Conservation (phyloP, 78 protist genomes). For the Emiliania huxleyi region DNA sequence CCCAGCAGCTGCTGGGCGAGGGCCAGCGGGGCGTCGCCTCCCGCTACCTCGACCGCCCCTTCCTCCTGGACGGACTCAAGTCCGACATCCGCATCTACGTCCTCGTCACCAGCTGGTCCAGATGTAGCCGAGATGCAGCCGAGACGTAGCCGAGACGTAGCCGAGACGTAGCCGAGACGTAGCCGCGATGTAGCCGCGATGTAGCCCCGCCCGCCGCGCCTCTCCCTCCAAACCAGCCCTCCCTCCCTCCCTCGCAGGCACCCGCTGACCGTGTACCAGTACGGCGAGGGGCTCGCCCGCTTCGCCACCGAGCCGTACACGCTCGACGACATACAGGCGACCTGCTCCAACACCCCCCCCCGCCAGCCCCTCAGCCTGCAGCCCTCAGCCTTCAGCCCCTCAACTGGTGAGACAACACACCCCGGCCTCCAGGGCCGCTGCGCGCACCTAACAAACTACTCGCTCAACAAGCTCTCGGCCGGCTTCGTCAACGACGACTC, state of each 20-base stretch:
- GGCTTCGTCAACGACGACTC: neutral
- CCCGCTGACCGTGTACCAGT: conserved; percentile 59
- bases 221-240: too few relatives aligned
- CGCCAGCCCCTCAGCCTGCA: too few relatives aligned
- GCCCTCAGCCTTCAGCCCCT: too few relatives aligned
- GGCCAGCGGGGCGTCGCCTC: neutral
- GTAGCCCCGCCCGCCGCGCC: too few relatives aligned
- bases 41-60: conserved; percentile 52
- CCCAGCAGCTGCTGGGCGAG: neutral
- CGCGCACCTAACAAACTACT: conserved; percentile 70
- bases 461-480: conserved; percentile 1
- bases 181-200: too few relatives aligned
- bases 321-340: neutral
- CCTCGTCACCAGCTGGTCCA: too few relatives aligned
- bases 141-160: too few relatives aligned
- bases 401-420: too few relatives aligned
- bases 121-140: too few relatives aligned
- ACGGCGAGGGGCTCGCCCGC: conserved; percentile 67
- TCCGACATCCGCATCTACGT: conserved; percentile 75
- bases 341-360: too few relatives aligned
- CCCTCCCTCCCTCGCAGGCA: too few relatives aligned
- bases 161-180: too few relatives aligned
- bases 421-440: neutral
- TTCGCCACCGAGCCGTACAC: conserved; percentile 58
- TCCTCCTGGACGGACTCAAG: conserved; percentile 61